Base-by-base conservation (phyloP, 768 basidiomycete genomes). In the Piloderma croceum region DNA sequence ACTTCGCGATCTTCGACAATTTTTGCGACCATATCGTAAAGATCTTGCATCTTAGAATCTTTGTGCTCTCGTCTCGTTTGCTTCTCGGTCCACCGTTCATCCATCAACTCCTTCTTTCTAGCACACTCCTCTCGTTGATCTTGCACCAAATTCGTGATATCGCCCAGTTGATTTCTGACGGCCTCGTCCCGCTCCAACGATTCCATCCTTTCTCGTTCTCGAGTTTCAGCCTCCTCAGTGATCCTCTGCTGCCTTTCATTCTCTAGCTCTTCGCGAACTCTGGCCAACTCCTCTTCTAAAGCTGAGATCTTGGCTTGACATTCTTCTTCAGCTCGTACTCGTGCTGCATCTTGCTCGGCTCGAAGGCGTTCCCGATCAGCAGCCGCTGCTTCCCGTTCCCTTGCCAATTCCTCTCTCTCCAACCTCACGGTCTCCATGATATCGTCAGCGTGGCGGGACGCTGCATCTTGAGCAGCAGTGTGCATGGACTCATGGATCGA, bases 111-210 rank as follows among this genome's bases (percentile, higher is more conserved):
- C 42, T 69, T 79, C 65, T 88, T 84, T 48, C 69, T 63, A 22
- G 76, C 73, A 24, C 73, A 70, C 36, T 73, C 68, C 24, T 79
- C 73, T 2, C 74, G 67, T 41, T 86, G 81, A 42, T 81, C 78
- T 41, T 83, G 77, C 11, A 90, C 67, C 39, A 87, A 56, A 46
- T 82, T 81, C 1, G 87, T 81, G 47, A 91, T 75, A 44, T 90
- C 86, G 4, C 57, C 63, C 11, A 91, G 59, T 48, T 88, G 85
- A 27, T 58, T 65, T 24, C 76, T 69, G 31, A 85, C 57, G 6
- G 62, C 69, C 11, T 82, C 78, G 45, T 81, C 76, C 5, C 79
- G 73, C 42, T 85, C 83, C 27, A 64, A 53, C 24, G 68, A 64
- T 35, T 81, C 83, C 27, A 64, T 62, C 17, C 74, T 63, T 45